Evolutionary conservation across 2,329 filamentous ascomycete genomes (phyloP), one percentile per base, ranked within the genome.

Genomic region (Alternaria gaisen): DNA sequence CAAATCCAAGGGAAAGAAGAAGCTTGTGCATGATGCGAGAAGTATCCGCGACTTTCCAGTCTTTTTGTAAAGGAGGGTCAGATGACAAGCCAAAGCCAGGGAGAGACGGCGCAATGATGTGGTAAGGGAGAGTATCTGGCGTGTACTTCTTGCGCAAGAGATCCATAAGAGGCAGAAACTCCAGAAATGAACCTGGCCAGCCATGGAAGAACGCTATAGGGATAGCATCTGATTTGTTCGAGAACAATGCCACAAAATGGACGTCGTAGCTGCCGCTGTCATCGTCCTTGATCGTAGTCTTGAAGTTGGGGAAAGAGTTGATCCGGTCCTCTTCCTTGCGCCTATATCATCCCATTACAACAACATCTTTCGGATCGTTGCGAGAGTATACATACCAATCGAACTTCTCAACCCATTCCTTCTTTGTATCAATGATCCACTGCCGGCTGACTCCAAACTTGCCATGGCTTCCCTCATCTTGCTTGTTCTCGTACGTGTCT

Each of bases 161-260:
- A 1, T 80, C 69, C 54, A 89, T 70, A 8, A 87, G 76, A 1
- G 81, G 81, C 3, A 88, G 67, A 65, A 88, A 88, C 62, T 89
- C 87, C 0, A 85, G 70, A 60, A 87, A 85, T 1, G 78, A 74
- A 20, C 79, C 79, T 1, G 85, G 85, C 85, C 85, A 88, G 46
- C 86, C 86, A 62, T 88, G 85, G n/a, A 85, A 69, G 11, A 86
- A 77, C 3, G 82, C 65, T 10, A 88, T 64, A 0, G 86, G 86
- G 1, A 84, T 77, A 0, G 86, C 86, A 61, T 83, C 79, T 1
- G 72, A 42, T 18, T 81, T 82, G 40, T 79, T 65, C 0, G 86
- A 87, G 61, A 88, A 88, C 0, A 88, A 75, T 0, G 81, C 86
- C 1, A 80, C 71, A 67, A 88, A 88, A 66, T 88, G 85, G 41